phyloP scores from a whole-genome alignment of 225 moss, liverwort and hornwort genomes.

The Pleurozium schreberi region DNA sequence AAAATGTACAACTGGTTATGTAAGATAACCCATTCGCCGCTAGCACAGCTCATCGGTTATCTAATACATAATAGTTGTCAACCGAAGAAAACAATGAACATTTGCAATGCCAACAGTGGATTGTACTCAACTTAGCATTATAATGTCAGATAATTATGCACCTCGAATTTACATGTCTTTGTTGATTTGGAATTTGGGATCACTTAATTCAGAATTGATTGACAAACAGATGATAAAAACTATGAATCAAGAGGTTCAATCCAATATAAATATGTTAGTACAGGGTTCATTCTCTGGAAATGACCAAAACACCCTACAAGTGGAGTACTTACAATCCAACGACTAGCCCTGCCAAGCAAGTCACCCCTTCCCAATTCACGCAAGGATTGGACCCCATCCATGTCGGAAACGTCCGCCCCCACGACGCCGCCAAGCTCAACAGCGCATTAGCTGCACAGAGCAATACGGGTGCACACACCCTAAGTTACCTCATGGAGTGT shows the following conservation, averaged over 20 bases:
- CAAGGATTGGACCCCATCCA: constrained; percentile 41
- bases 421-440: constrained; percentile 24
- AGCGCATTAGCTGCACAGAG: constrained; percentile 16
- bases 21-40: too few species aligned
- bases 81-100: background rate
- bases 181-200: too few species aligned
- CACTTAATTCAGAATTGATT: background rate
- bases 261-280: background rate
- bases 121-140: background rate
- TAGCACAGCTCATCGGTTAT: too few species aligned
- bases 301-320: background rate
- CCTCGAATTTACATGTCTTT: background rate
- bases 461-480: background rate
- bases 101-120: background rate
- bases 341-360: constrained; percentile 13
- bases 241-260: background rate
- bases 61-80: too few species aligned
- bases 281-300: background rate
- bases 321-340: constrained; percentile 15
- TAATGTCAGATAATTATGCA: background rate
- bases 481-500: background rate
- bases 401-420: constrained; percentile 19
- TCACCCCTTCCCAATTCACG: constrained; percentile 29
- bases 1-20: too few species aligned
- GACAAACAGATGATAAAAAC: background rate